Evolutionary conservation across 208 protist species (phyloP).

Genomic region (Trypanosoma lewisi): DNA sequence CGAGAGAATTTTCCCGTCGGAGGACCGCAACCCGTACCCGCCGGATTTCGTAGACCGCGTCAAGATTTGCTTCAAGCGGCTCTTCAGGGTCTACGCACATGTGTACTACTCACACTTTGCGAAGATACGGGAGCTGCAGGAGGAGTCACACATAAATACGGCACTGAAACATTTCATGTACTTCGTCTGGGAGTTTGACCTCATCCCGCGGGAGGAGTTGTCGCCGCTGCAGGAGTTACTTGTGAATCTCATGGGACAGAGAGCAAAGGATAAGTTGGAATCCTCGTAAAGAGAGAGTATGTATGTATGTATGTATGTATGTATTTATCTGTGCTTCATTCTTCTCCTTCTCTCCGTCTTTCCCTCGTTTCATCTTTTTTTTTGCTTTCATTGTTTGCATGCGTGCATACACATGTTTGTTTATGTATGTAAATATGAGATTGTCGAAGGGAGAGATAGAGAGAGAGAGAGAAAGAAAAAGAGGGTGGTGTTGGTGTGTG

Average conservation of each 20-base stretch:
- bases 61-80: conserved; percentile 96
- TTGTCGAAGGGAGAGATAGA: too few relatives aligned
- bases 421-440: too few relatives aligned
- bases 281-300: background rate
- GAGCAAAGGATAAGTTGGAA: conserved; percentile 67
- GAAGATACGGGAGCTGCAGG: conserved; percentile 93
- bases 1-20: conserved; percentile 95
- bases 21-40: conserved; percentile 88
- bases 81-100: conserved; percentile 99
- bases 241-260: conserved; percentile 83
- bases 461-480: too few relatives aligned
- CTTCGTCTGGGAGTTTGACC: conserved; percentile 90
- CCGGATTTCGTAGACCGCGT: conserved; percentile 87
- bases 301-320: too few relatives aligned
- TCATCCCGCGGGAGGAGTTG: conserved; percentile 80
- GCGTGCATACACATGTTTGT: too few relatives aligned
- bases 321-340: too few relatives aligned
- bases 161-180: conserved; percentile 94
- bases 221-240: conserved; percentile 77
- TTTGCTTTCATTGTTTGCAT: too few relatives aligned
- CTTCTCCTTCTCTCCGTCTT: background rate
- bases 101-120: conserved; percentile 98
- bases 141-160: conserved; percentile 98
- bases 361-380: background rate
- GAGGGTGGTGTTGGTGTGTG: too few relatives aligned